Conservation (phyloP, 345 rosid species). For the Arabidopsis thaliana region TAIR10.1 NC_003071.7:11583001-11583500, state of each 20-base stretch:
- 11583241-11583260: constrained; percentile 31
- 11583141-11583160: constrained; percentile 1
- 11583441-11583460: constrained; percentile 40
- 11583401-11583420: constrained; percentile 7
- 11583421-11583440: constrained; percentile 5
- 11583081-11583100: constrained; percentile 14
- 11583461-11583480: constrained; percentile 84
- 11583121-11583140: neutral
- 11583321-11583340: constrained; percentile 96
- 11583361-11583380: constrained; percentile 85
- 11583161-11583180: constrained; percentile 6
- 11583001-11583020: neutral
- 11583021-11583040: too few relatives aligned
- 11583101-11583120: constrained; percentile 1
- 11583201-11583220: constrained; percentile 18
- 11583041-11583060: constrained; percentile 12
- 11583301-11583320: constrained; percentile 91
- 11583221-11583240: constrained; percentile 8
- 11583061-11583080: neutral
- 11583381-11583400: constrained; percentile 28
- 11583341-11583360: constrained; percentile 88
- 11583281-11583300: constrained; percentile 83
- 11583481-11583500: constrained; percentile 91
- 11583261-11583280: constrained; percentile 35
- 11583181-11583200: constrained; percentile 28